These are phyloP conservation scores for Groenewaldozyma salmanticensis DNA, from an alignment of 805 yeast species.

Conservation along the genomic window DNA sequence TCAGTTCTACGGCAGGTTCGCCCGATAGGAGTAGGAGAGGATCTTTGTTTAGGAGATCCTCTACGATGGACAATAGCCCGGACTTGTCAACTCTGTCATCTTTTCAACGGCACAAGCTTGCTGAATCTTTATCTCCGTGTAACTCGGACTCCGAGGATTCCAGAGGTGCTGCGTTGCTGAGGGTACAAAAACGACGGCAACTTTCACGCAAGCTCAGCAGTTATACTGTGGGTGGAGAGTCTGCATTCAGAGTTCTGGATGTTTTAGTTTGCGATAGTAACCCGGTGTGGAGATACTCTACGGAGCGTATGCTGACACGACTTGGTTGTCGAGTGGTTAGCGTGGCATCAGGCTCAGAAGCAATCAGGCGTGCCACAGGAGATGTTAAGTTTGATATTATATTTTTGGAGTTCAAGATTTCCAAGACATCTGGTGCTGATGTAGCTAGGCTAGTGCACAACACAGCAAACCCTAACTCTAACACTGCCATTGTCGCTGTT, in stretches of 20 bases:
- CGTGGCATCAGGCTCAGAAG: constrained; percentile 71
- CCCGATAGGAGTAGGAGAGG: constrained; percentile 4
- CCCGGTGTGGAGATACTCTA: constrained; percentile 66
- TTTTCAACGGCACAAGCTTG: constrained; percentile 5
- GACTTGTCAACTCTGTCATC: constrained; percentile 7
- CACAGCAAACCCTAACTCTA: constrained; percentile 68
- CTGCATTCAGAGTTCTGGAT: constrained; percentile 35
- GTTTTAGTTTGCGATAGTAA: constrained; percentile 80
- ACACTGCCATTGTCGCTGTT: constrained; percentile 67
- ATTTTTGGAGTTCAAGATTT: constrained; percentile 60
- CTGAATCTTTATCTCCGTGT: constrained; percentile 31
- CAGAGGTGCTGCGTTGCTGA: constrained; percentile 36
- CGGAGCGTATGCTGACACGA: constrained; percentile 51
- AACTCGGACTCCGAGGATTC: constrained; percentile 59
- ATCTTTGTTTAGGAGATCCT: constrained; percentile 4
- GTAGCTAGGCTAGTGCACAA: constrained; percentile 65
- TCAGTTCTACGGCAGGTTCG: constrained; percentile 1
- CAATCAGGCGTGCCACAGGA: constrained; percentile 72
- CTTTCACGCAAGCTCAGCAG: constrained; percentile 33
- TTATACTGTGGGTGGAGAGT: constrained; percentile 1
- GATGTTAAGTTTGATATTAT: constrained; percentile 78
- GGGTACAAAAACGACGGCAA: constrained; percentile 41
- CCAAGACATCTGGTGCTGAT: constrained; percentile 63
- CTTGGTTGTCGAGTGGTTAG: constrained; percentile 74
- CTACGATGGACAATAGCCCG: constrained; percentile 15